phyloP scores from a whole-genome alignment of 192 early-diverging fungal species.

The Phlyctochytrium planicorne region DNA sequence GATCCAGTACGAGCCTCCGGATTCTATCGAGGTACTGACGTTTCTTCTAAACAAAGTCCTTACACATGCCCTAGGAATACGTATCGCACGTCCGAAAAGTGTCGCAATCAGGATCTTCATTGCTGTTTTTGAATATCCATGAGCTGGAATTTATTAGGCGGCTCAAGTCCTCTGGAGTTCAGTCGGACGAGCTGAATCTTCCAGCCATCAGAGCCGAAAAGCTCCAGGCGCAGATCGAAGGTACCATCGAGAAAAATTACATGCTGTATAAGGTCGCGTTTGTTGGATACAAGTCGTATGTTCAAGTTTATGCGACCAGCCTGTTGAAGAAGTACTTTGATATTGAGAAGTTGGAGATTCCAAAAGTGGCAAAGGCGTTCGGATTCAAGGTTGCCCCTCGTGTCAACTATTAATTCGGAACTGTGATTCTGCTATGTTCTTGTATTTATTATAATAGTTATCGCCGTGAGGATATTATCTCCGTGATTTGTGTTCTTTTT shows the following conservation, averaged over 20 bases:
- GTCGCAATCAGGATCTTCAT: not conserved
- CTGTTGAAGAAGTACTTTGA: not conserved
- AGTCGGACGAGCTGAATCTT: not conserved
- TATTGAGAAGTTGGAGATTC: not conserved
- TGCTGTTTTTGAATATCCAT: not conserved
- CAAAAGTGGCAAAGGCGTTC: constrained; percentile 1
- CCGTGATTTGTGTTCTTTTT: no score
- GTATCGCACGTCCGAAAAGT: not conserved
- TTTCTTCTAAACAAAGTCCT: not conserved
- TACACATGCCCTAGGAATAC: not conserved
- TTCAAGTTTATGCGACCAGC: not conserved
- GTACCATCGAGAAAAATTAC: not conserved
- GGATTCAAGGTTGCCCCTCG: not conserved
- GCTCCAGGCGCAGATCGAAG: not conserved
- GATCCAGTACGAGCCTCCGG: not conserved
- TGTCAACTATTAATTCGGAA: no score
- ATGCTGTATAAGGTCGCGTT: not conserved
- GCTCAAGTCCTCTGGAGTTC: not conserved
- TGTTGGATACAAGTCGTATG: not conserved
- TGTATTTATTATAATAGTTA: no score
- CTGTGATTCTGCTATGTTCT: no score
- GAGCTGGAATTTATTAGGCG: not conserved
- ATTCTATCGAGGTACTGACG: not conserved
- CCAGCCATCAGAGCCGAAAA: not conserved
- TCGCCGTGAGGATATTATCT: no score